phyloP scores from a whole-genome alignment of 192 early-diverging fungal genomes.

The Pilobolus umbonatus region DNA sequence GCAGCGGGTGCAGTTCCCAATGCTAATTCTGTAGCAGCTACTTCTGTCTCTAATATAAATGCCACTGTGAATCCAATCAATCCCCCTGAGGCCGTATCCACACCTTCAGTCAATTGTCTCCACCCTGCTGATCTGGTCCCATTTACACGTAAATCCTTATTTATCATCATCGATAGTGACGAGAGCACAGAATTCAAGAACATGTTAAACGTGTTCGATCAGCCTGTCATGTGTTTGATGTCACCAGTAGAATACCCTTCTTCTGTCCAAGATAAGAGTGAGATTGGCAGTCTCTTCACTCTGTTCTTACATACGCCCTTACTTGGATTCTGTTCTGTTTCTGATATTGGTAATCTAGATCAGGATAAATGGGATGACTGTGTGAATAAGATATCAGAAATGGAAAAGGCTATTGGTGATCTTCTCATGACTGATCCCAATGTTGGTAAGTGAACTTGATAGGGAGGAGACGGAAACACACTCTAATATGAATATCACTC shows the following conservation, averaged over 20 bases:
- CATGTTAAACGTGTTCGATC: slow-evolving; percentile 83
- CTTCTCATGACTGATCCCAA: slow-evolving; percentile 33
- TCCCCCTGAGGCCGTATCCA: background rate
- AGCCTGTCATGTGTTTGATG: slow-evolving; percentile 81
- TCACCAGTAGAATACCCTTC: slow-evolving; percentile 86
- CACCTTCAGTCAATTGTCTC: slow-evolving; percentile 60
- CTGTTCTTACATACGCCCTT: slow-evolving; percentile 90
- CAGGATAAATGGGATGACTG: slow-evolving; percentile 69
- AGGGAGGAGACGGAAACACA: background rate
- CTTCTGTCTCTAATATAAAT: background rate
- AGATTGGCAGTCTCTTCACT: slow-evolving; percentile 89
- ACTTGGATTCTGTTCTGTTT: slow-evolving; percentile 84
- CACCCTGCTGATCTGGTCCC: slow-evolving; percentile 91
- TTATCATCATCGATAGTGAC: slow-evolving; percentile 89
- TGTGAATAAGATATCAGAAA: slow-evolving; percentile 42
- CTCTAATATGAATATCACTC: background rate
- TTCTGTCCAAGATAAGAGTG: slow-evolving; percentile 65
- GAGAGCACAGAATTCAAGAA: slow-evolving; percentile 81
- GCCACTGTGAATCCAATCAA: background rate
- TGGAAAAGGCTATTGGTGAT: slow-evolving; percentile 53
- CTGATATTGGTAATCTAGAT: slow-evolving; percentile 57
- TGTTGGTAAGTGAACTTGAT: slow-evolving; percentile 13
- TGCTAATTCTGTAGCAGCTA: background rate
- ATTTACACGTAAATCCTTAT: slow-evolving; percentile 92
- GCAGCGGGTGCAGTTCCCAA: background rate